Percentiles rank a stretch among this genome's conserved stretches.
These are phyloP conservation scores for Tulasnella sp. DNA, from an alignment of 768 basidiomycete species.

Conservation along the genomic window DNA sequence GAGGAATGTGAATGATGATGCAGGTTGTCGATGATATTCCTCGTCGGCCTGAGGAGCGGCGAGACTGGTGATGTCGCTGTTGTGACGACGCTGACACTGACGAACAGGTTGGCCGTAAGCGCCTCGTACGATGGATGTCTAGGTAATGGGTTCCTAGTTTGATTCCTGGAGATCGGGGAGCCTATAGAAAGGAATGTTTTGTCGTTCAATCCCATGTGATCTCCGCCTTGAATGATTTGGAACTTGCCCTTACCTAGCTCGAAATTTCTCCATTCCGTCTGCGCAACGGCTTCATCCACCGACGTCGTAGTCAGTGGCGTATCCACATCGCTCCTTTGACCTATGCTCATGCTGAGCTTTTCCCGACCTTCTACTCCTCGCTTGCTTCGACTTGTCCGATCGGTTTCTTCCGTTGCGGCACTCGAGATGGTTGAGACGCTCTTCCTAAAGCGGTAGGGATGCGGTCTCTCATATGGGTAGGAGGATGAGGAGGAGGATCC, in stretches of 20 bases:
- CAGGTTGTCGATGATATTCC: neutral
- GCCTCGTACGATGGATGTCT: constrained; percentile 13
- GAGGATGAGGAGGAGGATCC: neutral
- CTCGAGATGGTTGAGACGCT: constrained; percentile 1
- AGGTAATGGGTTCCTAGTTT: constrained; percentile 15
- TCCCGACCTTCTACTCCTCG: neutral
- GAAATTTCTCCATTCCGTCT: constrained; percentile 3
- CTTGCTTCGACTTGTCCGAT: neutral
- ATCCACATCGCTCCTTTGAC: neutral
- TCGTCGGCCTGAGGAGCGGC: neutral
- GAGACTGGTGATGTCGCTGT: neutral
- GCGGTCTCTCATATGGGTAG: constrained; percentile 3
- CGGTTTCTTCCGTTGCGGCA: neutral
- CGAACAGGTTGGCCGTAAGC: constrained; percentile 6
- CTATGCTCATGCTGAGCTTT: neutral
- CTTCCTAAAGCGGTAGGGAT: constrained; percentile 9
- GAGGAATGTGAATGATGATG: neutral
- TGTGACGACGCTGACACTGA: constrained; percentile 5
- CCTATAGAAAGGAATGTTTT: too few relatives aligned
- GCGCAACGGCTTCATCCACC: neutral
- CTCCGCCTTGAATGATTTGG: neutral
- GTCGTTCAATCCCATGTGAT: neutral
- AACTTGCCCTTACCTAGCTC: constrained; percentile 1
- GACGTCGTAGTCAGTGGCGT: neutral
- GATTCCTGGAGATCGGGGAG: constrained; percentile 12